These are phyloP conservation scores for Austroboletus niveus DNA, from an alignment of 1,284 basidiomycete species.

Conservation along the genomic window DNA sequence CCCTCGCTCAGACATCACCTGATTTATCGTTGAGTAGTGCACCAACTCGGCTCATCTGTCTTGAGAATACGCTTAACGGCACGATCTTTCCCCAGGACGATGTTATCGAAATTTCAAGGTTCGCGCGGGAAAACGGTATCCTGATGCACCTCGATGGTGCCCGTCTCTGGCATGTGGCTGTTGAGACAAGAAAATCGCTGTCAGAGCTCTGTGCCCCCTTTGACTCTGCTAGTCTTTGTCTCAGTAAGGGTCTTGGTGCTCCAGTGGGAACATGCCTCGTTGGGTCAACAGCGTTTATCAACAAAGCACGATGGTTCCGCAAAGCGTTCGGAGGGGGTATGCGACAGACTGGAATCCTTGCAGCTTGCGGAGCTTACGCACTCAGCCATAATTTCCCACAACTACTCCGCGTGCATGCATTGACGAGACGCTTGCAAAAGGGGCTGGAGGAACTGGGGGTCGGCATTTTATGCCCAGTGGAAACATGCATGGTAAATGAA, in stretches of 20 bases:
- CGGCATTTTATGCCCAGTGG: conserved; percentile 70
- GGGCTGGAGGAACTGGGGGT: conserved; percentile 78
- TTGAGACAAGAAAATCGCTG: conserved; percentile 69
- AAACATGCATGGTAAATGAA: conserved; percentile 83
- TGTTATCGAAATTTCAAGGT: conserved; percentile 77
- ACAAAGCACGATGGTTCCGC: conserved; percentile 79
- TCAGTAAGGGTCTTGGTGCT: conserved; percentile 95
- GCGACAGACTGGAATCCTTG: conserved; percentile 84
- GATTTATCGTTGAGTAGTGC: conserved; percentile 45
- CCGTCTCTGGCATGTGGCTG: conserved; percentile 91
- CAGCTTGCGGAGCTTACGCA: conserved; percentile 84
- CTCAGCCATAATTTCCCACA: conserved; percentile 82
- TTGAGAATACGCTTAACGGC: conserved; percentile 94
- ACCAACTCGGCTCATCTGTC: conserved; percentile 78
- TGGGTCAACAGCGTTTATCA: conserved; percentile 77
- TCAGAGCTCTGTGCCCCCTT: conserved; percentile 87
- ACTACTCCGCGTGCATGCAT: conserved; percentile 72
- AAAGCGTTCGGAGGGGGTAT: conserved; percentile 96
- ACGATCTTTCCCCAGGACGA: conserved; percentile 92
- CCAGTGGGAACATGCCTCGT: conserved; percentile 91
- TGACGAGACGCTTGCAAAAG: conserved; percentile 68
- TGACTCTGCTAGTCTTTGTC: conserved; percentile 89
- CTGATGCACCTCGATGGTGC: conserved; percentile 95
- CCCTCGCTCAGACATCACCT: not conserved
- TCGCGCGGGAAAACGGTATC: conserved; percentile 66